Percentiles rank a stretch among this genome's conserved stretches.
These are phyloP conservation scores for Colletotrichum sp. DNA, from an alignment of 2,329 filamentous ascomycete genomes.

Conservation along the genomic window DNA sequence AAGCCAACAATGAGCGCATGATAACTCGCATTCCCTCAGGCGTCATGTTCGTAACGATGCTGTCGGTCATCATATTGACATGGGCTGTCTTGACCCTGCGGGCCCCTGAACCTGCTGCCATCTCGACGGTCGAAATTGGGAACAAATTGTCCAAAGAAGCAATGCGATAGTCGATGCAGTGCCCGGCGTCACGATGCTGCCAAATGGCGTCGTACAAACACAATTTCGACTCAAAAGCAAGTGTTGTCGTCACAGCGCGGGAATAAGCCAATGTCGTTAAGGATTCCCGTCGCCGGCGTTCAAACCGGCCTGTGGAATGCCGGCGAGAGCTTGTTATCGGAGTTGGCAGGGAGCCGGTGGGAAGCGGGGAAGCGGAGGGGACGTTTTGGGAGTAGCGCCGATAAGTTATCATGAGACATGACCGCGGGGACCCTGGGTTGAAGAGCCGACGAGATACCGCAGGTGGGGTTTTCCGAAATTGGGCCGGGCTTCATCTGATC, in stretches of 20 bases:
- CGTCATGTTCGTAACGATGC: slow-evolving; percentile 45
- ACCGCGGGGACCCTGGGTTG: neutral
- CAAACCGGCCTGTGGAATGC: neutral
- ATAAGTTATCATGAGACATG: neutral
- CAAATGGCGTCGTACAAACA: neutral
- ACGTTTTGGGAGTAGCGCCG: neutral
- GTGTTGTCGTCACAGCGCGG: neutral
- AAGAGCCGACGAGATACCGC: neutral
- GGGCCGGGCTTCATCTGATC: neutral
- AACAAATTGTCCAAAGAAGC: neutral
- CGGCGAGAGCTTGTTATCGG: neutral
- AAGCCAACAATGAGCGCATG: slow-evolving; percentile 29
- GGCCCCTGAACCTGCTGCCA: neutral
- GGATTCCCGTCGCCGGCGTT: neutral
- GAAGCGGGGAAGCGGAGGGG: neutral
- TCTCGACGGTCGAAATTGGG: neutral
- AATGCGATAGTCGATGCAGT: neutral
- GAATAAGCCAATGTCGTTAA: neutral
- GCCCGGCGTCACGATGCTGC: neutral
- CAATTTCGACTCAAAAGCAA: neutral
- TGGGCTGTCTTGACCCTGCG: slow-evolving; percentile 34
- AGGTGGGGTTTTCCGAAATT: neutral
- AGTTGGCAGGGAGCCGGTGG: neutral
- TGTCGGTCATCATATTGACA: slow-evolving; percentile 52
- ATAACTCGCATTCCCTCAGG: slow-evolving; percentile 42